phyloP scores from a whole-genome alignment of 1,284 basidiomycete genomes.

The Rhodotorula mucilaginosa region DNA sequence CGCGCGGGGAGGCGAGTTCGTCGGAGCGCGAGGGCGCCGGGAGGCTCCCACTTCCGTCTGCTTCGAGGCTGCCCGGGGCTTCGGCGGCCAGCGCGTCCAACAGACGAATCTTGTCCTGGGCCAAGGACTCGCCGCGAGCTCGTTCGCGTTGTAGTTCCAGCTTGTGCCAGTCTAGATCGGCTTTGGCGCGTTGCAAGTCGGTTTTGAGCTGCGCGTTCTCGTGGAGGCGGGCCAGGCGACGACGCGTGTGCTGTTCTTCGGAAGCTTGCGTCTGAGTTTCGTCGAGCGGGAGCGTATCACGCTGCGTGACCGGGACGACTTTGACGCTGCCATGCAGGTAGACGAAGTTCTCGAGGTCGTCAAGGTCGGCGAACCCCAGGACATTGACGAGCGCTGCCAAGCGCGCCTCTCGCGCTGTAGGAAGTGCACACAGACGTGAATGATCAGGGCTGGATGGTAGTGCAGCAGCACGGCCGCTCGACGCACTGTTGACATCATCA shows the following conservation, averaged over 20 bases:
- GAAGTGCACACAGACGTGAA: no score
- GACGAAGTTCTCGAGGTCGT: conserved; percentile 36
- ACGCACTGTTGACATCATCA: no score
- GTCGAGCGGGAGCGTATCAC: conserved; percentile 17
- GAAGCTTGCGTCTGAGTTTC: conserved; percentile 19
- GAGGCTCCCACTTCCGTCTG: no score
- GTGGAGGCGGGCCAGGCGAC: conserved; percentile 9
- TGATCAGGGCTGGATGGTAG: no score
- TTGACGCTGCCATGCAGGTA: conserved; percentile 24
- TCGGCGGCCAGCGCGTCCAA: conserved; percentile 1
- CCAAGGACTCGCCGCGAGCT: neutral
- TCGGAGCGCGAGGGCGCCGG: no score
- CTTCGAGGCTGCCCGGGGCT: no score
- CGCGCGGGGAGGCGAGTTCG: no score
- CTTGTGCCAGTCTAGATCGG: conserved; percentile 12
- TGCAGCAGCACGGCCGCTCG: no score
- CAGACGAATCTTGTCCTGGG: conserved; percentile 13
- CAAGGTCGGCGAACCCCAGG: conserved; percentile 33
- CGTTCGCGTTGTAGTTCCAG: conserved; percentile 7
- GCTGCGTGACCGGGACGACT: conserved; percentile 20
- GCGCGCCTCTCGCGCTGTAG: conserved; percentile 15
- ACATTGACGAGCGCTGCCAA: conserved; percentile 22
- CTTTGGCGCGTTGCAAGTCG: conserved; percentile 6
- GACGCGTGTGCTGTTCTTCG: neutral
- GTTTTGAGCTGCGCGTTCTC: conserved; percentile 10